A percentile compares a stretch with the other conserved stretches of the same genome.
Conservation (phyloP, 2,329 filamentous ascomycete species). For the Monosporascus sp. region DNA sequence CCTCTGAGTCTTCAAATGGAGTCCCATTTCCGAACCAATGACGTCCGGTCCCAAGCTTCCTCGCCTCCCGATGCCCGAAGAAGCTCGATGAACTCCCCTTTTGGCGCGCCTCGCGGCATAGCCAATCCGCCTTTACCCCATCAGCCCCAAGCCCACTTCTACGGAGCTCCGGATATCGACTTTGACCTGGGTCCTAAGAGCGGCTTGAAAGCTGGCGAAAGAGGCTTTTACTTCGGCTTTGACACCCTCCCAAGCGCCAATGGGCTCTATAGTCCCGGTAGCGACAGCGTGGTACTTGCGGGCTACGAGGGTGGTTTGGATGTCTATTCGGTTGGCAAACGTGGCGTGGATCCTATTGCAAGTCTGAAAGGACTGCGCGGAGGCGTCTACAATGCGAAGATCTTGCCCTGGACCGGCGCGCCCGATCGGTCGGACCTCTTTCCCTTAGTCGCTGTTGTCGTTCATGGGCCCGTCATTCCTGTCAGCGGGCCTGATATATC, state of each 20-base stretch:
- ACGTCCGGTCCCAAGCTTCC: constrained; percentile 34
- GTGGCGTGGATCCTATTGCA: constrained; percentile 64
- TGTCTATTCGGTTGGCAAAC: constrained; percentile 67
- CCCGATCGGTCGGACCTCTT: constrained; percentile 52
- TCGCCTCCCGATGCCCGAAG: constrained; percentile 33
- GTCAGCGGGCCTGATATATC: constrained; percentile 29
- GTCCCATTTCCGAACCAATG: constrained; percentile 31
- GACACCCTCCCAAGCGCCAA: constrained; percentile 58
- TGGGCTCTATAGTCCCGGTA: constrained; percentile 31
- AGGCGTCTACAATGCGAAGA: constrained; percentile 75
- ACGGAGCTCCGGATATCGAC: constrained; percentile 67
- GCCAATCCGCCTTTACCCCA: constrained; percentile 55
- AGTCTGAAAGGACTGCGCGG: constrained; percentile 74
- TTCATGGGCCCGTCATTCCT: constrained; percentile 70
- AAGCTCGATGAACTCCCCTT: constrained; percentile 49
- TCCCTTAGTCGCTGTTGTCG: constrained; percentile 72
- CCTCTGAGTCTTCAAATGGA: constrained; percentile 39
- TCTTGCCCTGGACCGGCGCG: constrained; percentile 64
- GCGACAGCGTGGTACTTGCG: constrained; percentile 65
- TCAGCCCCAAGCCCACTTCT: constrained; percentile 63
- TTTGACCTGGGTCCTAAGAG: constrained; percentile 45
- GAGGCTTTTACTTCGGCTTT: constrained; percentile 76
- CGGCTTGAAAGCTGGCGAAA: constrained; percentile 58
- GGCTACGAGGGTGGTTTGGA: constrained; percentile 79
- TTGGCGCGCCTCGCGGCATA: constrained; percentile 32